Base-by-base conservation (phyloP, 768 basidiomycete species). In the Mycena alexandri region DNA sequence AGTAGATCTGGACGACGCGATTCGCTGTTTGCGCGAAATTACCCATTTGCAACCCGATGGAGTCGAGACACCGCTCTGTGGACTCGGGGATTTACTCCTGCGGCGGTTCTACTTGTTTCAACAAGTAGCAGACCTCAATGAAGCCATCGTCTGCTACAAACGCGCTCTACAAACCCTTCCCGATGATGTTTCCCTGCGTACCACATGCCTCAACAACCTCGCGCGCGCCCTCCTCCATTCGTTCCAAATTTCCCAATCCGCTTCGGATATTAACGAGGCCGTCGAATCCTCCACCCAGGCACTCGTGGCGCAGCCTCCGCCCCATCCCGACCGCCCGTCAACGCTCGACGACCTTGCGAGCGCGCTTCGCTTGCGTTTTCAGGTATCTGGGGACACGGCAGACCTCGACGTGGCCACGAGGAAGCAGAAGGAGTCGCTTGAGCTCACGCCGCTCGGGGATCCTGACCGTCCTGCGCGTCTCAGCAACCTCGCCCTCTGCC, bases 401-500 rank as follows among this genome's bases (percentile, higher is more conserved):
- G 51, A 52, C 34, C 25, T 52, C 12, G 51, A 52, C 3, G 8
- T 9, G 51, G 6, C n/a, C 2, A 11, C 9, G 29, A 10, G 34
- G 34, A 14, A 52, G 8, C 51, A 52, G n/a, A 52, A 52, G 29
- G 51, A 52, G 13, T 24, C 51, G 5, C 29, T 52, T 2, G 29
- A 14, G 51, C 51, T 52, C 7, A 52, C 51, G 11, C 29, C 51
- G 25, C 25, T 25, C 19, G 51, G 19, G 11, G 34, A 36, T 16
- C 51, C 51, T 14, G 13, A 33, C 29, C 51, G 51, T 13, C 24
- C 25, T 17, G 29, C 16, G 29, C 51, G 51, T 14, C 19, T 52
- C 8, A 52, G 51, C 29, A 52, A 52, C 51, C 22, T 52, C 22
- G 51, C 51, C 29, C 29, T 52, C 24, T 52, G 51, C 29, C 29